Percentiles rank a stretch among this genome's conserved stretches.
Conservation (phyloP, 2,329 filamentous ascomycete species). For the Arthrobotrys sphaeroides region DNA sequence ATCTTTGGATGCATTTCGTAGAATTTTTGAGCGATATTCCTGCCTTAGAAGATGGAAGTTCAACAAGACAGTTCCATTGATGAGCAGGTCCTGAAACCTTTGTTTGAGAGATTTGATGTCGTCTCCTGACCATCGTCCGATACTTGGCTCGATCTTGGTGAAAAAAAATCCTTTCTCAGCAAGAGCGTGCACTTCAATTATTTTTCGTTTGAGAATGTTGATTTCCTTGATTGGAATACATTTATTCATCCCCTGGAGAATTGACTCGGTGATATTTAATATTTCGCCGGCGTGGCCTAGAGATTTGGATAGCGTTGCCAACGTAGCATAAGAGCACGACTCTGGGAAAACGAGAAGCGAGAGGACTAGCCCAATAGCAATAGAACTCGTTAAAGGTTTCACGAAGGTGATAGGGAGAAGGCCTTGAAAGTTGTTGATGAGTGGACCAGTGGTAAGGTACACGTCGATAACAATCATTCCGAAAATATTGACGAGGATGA, state of each 20-base stretch:
- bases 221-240: constrained; percentile 35
- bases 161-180: constrained; percentile 32
- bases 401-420: constrained; percentile 62
- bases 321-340: constrained; percentile 64
- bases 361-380: constrained; percentile 64
- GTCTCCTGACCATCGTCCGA: constrained; percentile 41
- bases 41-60: constrained; percentile 43
- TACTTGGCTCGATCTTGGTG: constrained; percentile 29
- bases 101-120: constrained; percentile 29
- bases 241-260: constrained; percentile 15
- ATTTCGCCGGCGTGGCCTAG: constrained; percentile 54
- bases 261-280: constrained; percentile 20
- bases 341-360: constrained; percentile 65
- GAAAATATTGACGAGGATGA: constrained; percentile 64
- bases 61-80: constrained; percentile 21
- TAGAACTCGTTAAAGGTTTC: constrained; percentile 64
- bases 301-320: constrained; percentile 58
- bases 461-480: constrained; percentile 65
- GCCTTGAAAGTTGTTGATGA: constrained; percentile 62
- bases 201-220: constrained; percentile 27
- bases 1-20: constrained; percentile 7
- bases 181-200: constrained; percentile 4
- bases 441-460: constrained; percentile 63
- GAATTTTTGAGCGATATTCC: constrained; percentile 33
- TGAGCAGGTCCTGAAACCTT: constrained; percentile 27